Conservation (phyloP, 2,329 filamentous ascomycete genomes). For the Aureobasidium musti region DNA sequence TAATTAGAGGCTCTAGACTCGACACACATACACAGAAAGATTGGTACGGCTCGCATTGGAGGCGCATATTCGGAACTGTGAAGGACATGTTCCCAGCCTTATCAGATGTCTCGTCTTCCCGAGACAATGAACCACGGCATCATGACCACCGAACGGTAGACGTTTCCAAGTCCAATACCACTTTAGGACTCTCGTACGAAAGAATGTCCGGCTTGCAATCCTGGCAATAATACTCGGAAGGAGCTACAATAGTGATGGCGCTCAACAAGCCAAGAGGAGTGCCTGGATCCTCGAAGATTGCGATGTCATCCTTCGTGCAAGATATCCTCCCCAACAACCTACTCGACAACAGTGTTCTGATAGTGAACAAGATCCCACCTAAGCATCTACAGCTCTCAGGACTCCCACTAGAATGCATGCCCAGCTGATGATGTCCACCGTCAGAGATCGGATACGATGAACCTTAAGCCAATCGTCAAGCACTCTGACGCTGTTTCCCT, state of each 20-base stretch:
- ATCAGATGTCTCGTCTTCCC: not conserved
- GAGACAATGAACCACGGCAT: constrained; percentile 1
- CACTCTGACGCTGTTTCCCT: constrained; percentile 10
- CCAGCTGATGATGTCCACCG: constrained; percentile 11
- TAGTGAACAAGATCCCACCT: not conserved
- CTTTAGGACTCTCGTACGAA: not conserved
- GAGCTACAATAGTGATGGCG: too few species aligned
- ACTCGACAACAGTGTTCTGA: not conserved
- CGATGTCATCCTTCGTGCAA: not conserved
- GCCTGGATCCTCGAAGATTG: not conserved
- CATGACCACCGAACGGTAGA: not conserved
- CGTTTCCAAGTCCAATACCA: not conserved
- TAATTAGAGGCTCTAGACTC: not conserved
- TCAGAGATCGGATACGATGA: constrained; percentile 10
- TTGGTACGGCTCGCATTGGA: not conserved
- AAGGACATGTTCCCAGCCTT: not conserved
- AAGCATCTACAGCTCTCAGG: not conserved
- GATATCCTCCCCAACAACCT: not conserved
- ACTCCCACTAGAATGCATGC: constrained; percentile 1
- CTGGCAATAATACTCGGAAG: not conserved
- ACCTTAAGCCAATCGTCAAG: constrained; percentile 16
- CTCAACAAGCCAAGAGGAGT: not conserved
- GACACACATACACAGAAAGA: not conserved
- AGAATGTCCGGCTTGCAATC: not conserved
- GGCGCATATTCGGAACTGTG: not conserved